Evolutionary conservation across 148 eudicot species (phyloP), one percentile per base, ranked within the genome.

Genomic region (Suaeda aralocaspica): DNA sequence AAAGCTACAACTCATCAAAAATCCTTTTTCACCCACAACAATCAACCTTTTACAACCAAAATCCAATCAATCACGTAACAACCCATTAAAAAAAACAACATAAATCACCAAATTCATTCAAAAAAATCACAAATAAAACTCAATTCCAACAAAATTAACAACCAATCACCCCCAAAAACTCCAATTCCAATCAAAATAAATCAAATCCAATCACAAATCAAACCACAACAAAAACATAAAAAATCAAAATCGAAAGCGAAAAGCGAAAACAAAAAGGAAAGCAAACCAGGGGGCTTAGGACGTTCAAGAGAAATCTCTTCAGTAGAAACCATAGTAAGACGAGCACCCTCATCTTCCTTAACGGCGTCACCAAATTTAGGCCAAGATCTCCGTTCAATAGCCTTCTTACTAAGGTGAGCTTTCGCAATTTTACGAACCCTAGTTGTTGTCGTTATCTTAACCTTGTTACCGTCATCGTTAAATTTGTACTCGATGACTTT

Each of bases 271-370:
- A 5, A 49, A 42, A 22, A 4, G 0, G 31, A 15, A 29, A 55
- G 30, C 64, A 10, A 65, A 90, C 96, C 92, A 25, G 84, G 87
- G 52, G 89, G 74, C 4, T 72, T 69, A 34, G 93, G 93, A 8
- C 91, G 89, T 55, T 86, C 93, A 31, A 91, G 82, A 48, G 69
- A 5, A 57, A 91, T 88, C 76, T 91, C 94, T 36, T 91, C 97
- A n/a, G 91, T 91, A 39, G 94, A 83, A n/a, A 91, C 88, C 87
- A 87, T 81, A 30, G 94, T 91, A 22, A 88, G 86, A 6, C 86
- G 72, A 42, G 74, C 74, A 21, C 90, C 91, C 7, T 74, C 86
- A 25, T 88, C 92, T 69, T 87, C 97, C 13, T 80, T 74, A 15
- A 85, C 84, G 19, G 92, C 95, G 63, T 89, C 97, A 11, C 97